Evolutionary conservation across 192 early-diverging fungal species (phyloP), one percentile per base, ranked within the genome.

Genomic region (Coemansia sp.): DNA sequence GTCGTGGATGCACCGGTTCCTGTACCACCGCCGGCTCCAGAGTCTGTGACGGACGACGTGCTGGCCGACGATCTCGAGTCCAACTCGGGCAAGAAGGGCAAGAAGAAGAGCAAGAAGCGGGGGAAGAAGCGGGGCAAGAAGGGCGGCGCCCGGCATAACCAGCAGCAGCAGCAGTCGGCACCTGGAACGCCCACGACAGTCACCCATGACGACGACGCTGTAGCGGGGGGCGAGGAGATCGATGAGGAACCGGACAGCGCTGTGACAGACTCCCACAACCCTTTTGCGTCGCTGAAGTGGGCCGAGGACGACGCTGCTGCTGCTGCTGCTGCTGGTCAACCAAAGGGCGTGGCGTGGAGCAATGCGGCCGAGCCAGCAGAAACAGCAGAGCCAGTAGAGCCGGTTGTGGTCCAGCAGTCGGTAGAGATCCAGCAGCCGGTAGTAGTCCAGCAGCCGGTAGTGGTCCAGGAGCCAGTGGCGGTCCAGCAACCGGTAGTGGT

Each of bases 91-190:
- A 64, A 71, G 56, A 71, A 71, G 52, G 56, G 64, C 42, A 55
- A 56, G 28, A 65, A 62, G 55, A 73, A 61, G 42, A 61, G 57
- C 47, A 73, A 66, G 58, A 73, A 73, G 51, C 62, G 49, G 38
- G 62, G 54, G 42, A 73, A 50, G 25, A 73, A 73, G 63, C 54
- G 49, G 31, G 56, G 56, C 50, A 51, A 48, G 31, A 63, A 64
- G 42, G 26, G 22, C 11, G 43, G n/a, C 12, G 19, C 41, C 20
- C 35, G 29, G 33, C 28, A 19, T 25, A 51, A 22, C 13, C 45
- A 13, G 33, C 43, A n/a, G 21, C 64, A 9, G 31, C 27, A 2
- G 10, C 14, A 2, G 23, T 40, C 11, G 14, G 13, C 7, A 19
- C 17, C 16, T 13, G 29, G 9, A 38, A 54, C 26, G 51, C 38